Evolutionary conservation across 139 green algal genomes (phyloP), one percentile per base, ranked within the genome.

Genomic region (Haematococcus lacustris): DNA sequence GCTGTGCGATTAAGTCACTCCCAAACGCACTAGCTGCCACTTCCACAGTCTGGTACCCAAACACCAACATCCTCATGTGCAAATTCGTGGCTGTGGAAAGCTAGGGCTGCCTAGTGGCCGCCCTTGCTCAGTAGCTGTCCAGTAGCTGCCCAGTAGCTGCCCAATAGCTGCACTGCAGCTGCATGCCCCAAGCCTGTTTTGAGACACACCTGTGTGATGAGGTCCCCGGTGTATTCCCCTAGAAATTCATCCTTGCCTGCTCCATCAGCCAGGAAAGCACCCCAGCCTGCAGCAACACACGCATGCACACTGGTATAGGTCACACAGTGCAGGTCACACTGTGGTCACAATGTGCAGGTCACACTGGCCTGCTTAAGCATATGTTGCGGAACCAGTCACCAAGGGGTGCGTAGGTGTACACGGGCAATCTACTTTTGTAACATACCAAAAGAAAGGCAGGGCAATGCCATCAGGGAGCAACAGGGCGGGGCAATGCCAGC

Each of bases 211-310:
- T 81, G 80, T 21, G 73, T 77, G 62, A 96, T 88, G 32, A 96
- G 74, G 81, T 97, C 91, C 3, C 92, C 92, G 3, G 79, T 88
- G 80, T 97, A 97, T 80, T 97, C 91, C 2, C 90, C 85, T 37
- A 97, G 62, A 75, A 92, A 91, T 38, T 94, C 89, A 33, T 87
- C 84, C 69, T 90, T 87, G 26, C 28, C 13, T 1, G 81, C 85
- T 5, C 73, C 39, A 66, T 87, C 78, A 30, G 80, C 66, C 53
- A 91, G 38, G 66, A 96, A 97, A 5, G 85, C 78, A 33, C 91
- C 91, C 91, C 89, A 96, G 34, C 91, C 91, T 60, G 76, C 73
- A 67, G 4, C 4, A 64, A 64, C 23, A 37, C 23, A 37, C 32
- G 57, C 21, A 64, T 33, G 4, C 4, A 64, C 57, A 64, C 23